phyloP scores from a whole-genome alignment of 371 early-diverging fungal species.

The Lichtheimia hyalospora region DNA sequence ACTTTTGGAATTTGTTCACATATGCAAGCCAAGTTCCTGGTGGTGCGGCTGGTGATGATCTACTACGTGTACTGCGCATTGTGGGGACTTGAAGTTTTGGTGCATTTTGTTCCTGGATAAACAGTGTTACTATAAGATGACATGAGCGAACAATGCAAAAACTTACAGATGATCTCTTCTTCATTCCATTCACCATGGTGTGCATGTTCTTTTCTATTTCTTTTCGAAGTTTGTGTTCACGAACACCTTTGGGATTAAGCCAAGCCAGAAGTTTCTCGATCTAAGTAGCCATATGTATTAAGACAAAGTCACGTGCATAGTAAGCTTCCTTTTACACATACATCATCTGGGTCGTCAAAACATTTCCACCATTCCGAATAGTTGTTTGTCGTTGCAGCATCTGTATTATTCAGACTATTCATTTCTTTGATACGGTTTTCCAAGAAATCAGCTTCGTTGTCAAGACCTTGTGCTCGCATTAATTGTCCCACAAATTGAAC shows the following conservation, averaged over 20 bases:
- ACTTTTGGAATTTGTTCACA: conserved; percentile 37
- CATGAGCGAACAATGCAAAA: not conserved
- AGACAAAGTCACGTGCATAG: not conserved
- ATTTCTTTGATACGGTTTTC: conserved; percentile 20
- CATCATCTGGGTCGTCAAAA: conserved; percentile 63
- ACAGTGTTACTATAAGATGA: not conserved
- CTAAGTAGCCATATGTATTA: conserved; percentile 20
- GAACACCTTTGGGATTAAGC: conserved; percentile 76
- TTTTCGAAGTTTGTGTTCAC: conserved; percentile 61
- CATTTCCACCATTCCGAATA: conserved; percentile 60
- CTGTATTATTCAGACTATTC: not conserved
- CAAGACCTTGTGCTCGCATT: conserved; percentile 31
- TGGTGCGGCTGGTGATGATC: conserved; percentile 27
- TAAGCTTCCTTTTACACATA: conserved; percentile 16
- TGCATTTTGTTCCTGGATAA: conserved; percentile 13
- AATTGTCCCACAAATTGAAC: conserved; percentile 30
- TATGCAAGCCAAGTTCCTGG: conserved; percentile 45
- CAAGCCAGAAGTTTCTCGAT: conserved; percentile 67
- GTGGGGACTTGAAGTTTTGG: conserved; percentile 33
- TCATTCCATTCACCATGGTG: conserved; percentile 50
- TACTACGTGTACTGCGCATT: conserved; percentile 53
- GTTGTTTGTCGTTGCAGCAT: conserved; percentile 1
- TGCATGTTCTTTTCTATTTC: conserved; percentile 53
- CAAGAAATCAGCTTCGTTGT: conserved; percentile 22
- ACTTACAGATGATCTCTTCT: conserved; percentile 41